phyloP scores from a whole-genome alignment of 495 filamentous ascomycete species.

The Glonium stellatum region DNA sequence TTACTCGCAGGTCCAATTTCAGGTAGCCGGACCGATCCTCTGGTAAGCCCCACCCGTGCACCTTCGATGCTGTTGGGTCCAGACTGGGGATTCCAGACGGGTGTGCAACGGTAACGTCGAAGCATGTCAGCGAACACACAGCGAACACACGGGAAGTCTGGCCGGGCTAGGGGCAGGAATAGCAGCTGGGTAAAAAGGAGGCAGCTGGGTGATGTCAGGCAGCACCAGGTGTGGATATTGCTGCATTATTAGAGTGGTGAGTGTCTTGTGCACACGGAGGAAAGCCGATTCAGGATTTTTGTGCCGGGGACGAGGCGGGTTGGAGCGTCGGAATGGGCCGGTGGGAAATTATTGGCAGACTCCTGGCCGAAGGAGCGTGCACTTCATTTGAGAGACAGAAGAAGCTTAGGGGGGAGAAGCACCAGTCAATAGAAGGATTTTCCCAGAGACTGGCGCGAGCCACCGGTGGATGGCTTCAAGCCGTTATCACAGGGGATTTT shows the following conservation, averaged over 20 bases:
- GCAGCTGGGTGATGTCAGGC: no score
- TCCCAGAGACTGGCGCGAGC: neutral
- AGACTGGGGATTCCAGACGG: neutral
- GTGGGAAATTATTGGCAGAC: neutral
- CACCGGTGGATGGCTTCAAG: no score
- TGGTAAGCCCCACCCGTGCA: neutral
- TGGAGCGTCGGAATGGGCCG: neutral
- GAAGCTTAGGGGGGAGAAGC: neutral
- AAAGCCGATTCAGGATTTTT: neutral
- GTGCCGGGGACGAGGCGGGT: neutral
- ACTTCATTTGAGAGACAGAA: neutral
- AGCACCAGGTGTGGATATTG: no score
- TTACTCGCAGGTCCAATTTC: no score
- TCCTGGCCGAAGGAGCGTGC: neutral
- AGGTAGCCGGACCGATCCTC: no score
- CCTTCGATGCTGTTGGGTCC: neutral
- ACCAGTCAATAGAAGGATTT: neutral
- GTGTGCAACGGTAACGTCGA: neutral
- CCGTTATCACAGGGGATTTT: no score
- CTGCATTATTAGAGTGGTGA: neutral
- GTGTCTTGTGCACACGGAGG: neutral
- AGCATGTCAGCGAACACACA: neutral
- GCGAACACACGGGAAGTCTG: neutral
- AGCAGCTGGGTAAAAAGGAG: no score
- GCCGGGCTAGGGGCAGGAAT: no score